phyloP scores from a whole-genome alignment of 768 basidiomycete species.

The Psilocybe subaeruginosa region DNA sequence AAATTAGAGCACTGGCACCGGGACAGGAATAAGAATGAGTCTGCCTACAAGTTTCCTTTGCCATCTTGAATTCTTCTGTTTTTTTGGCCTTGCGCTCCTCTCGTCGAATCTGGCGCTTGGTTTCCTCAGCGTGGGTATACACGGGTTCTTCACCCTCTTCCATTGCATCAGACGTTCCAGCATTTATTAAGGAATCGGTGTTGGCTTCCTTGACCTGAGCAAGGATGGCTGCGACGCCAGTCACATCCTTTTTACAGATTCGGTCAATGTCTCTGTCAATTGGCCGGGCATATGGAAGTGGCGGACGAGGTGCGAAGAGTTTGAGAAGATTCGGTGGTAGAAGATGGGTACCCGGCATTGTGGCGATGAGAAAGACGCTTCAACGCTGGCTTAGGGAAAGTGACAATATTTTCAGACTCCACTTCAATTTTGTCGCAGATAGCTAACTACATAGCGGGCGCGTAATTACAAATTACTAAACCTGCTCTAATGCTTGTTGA shows the following conservation, averaged over 20 bases:
- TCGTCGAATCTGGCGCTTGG: constrained; percentile 73
- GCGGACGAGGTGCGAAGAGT: constrained; percentile 93
- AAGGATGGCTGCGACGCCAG: constrained; percentile 79
- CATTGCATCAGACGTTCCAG: constrained; percentile 66
- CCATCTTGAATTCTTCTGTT: constrained; percentile 74
- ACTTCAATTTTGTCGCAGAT: constrained; percentile 38
- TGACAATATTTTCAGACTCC: constrained; percentile 73
- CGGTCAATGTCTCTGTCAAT: constrained; percentile 83
- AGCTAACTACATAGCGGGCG: background rate
- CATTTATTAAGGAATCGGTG: constrained; percentile 64
- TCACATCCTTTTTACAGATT: constrained; percentile 66
- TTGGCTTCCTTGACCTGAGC: constrained; percentile 75
- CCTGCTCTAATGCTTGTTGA: no score
- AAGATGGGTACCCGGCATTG: constrained; percentile 78
- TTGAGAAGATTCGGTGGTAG: constrained; percentile 96
- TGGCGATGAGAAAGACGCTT: constrained; percentile 13
- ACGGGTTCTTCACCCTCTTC: constrained; percentile 85
- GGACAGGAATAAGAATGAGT: background rate
- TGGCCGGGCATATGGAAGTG: constrained; percentile 84
- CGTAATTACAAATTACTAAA: no score
- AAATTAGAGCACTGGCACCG: constrained; percentile 9
- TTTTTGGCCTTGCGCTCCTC: constrained; percentile 81
- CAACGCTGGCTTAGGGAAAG: background rate
- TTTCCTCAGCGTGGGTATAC: constrained; percentile 83
- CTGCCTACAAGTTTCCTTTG: constrained; percentile 83